phyloP scores from a whole-genome alignment of 768 basidiomycete genomes.

The Wakefieldia striispora region DNA sequence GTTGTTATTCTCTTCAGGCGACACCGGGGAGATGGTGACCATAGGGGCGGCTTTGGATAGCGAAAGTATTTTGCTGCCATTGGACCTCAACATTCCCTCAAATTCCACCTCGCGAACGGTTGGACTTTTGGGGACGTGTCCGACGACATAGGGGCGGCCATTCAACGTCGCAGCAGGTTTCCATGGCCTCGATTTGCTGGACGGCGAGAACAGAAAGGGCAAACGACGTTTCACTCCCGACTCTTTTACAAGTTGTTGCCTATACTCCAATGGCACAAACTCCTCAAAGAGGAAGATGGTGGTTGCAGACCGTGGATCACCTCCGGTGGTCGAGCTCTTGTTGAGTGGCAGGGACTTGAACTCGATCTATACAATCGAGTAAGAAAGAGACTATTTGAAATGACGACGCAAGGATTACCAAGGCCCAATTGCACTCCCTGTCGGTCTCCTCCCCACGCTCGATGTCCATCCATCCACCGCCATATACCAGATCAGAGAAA shows the following conservation, averaged over 20 bases:
- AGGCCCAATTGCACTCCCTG: constrained; percentile 87
- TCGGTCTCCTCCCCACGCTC: constrained; percentile 70
- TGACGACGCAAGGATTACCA: constrained; percentile 50
- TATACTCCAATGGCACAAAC: constrained; percentile 86
- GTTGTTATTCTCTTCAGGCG: constrained; percentile 34
- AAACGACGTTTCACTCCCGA: constrained; percentile 56
- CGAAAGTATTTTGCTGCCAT: constrained; percentile 42
- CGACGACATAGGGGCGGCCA: constrained; percentile 67
- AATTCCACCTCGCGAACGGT: constrained; percentile 71
- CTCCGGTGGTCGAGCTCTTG: constrained; percentile 13
- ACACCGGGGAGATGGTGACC: constrained; percentile 23
- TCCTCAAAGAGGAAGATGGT: constrained; percentile 89
- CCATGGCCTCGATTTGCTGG: constrained; percentile 54
- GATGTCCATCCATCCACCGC: constrained; percentile 81
- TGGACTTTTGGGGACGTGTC: constrained; percentile 55
- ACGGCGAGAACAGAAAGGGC: constrained; percentile 64
- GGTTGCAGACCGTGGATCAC: constrained; percentile 70
- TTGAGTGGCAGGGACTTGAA: constrained; percentile 72
- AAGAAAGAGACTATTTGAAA: not conserved
- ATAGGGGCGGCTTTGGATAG: constrained; percentile 28
- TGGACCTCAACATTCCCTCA: constrained; percentile 66
- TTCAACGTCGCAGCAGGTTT: constrained; percentile 82
- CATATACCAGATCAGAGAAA: constrained; percentile 79
- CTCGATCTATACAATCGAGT: constrained; percentile 62
- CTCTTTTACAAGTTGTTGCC: constrained; percentile 64